Base-by-base conservation (phyloP, 2,329 filamentous ascomycete genomes). In the Ophiostoma himal-ulmi region DNA sequence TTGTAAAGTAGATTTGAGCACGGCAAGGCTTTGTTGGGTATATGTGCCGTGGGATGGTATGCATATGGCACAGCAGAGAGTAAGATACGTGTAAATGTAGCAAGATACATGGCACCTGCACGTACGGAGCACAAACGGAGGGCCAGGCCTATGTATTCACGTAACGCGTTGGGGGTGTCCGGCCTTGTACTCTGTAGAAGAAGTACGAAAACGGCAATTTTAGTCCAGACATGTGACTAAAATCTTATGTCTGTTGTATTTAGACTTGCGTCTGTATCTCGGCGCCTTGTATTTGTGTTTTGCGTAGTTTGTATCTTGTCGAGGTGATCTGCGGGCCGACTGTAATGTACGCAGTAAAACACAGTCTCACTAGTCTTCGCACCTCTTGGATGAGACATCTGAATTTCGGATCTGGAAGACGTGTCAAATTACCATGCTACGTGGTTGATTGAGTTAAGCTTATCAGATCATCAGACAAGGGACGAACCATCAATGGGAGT, bases 401-500 rank as follows among this genome's bases (percentile, higher is more conserved):
- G 17, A 44, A 17, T 14, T 44, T 20, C 44, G 41, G 41, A 20
- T 48, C 41, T 48, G 20, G 17, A 17, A 48, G 14, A 48, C 14
- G 17, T 6, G 6, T 7, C 14, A 48, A 48, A 48, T 48, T 48
- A 17, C 44, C 5, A 17, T 65, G 62, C 26, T 34, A 60, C 54
- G 54, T 30, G 34, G 30, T 36, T 64, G 34, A 39, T 22, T 41
- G 64, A 37, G 37, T 26, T 66, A 26, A 66, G 44, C 64, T 66
- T 66, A 66, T 66, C 64, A 66, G 64, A 66, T 66, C 36, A 41
- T 41, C 64, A 66, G 64, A 41, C 64, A 66, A 66, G 17, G 14
- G 37, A 41, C 34, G 11, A 41, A 37, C 36, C 36, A 34, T 34
- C 22, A 39, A 48, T 48, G 20, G 44, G 44, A n/a, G 44, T 48